A percentile compares a stretch with the other conserved stretches of the same genome.
phyloP scores from a whole-genome alignment of 768 basidiomycete genomes.

The Hortiboletus flavorubellus region DNA sequence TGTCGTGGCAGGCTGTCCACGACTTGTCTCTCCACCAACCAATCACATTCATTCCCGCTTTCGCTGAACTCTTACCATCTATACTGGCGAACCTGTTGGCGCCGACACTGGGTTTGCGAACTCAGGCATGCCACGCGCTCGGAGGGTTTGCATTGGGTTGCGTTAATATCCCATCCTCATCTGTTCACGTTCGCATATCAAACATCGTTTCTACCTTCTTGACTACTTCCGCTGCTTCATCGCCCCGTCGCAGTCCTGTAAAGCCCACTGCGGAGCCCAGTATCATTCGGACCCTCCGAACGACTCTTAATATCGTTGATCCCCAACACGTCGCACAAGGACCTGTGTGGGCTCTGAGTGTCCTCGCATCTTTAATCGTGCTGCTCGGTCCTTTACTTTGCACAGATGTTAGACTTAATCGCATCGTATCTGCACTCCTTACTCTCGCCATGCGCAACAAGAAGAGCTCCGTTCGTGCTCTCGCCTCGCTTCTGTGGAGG shows the following conservation, averaged over 20 bases:
- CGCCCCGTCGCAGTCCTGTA: constrained; percentile 37
- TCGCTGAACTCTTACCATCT: constrained; percentile 56
- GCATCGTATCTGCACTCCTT: constrained; percentile 48
- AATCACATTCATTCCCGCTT: constrained; percentile 63
- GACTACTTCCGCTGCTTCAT: constrained; percentile 36
- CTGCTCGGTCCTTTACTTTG: constrained; percentile 58
- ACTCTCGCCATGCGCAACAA: constrained; percentile 56
- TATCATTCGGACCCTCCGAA: constrained; percentile 65
- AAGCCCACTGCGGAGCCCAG: constrained; percentile 41
- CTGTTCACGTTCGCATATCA: constrained; percentile 53
- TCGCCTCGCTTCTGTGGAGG: constrained; percentile 66
- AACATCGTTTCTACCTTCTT: constrained; percentile 46
- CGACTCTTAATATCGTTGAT: constrained; percentile 53
- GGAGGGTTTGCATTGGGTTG: constrained; percentile 62
- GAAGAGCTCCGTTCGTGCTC: constrained; percentile 59
- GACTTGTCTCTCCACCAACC: constrained; percentile 66
- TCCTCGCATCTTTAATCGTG: constrained; percentile 61
- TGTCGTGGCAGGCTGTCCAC: constrained; percentile 59
- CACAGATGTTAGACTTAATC: constrained; percentile 41
- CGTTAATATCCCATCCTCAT: constrained; percentile 44
- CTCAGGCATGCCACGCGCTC: constrained; percentile 73
- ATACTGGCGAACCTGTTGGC: constrained; percentile 63
- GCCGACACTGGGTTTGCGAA: constrained; percentile 59
- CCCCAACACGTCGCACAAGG: constrained; percentile 66
- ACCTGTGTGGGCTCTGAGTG: constrained; percentile 73